phyloP scores from a whole-genome alignment of 2,329 filamentous ascomycete genomes.

The Ilyonectria mors-panacis region DNA sequence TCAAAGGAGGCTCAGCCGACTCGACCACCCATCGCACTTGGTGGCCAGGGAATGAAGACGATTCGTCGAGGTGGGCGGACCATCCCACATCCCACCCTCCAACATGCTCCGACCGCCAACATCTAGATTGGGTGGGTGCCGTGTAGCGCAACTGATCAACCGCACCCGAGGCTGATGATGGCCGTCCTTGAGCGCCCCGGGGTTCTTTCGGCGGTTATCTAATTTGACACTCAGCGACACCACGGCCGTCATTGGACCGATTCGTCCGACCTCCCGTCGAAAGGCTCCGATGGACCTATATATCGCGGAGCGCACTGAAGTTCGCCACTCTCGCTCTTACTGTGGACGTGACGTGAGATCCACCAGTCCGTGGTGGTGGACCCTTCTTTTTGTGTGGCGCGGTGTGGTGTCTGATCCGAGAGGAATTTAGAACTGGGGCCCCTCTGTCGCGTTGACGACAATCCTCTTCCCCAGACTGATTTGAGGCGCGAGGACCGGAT shows the following conservation, averaged over 20 bases:
- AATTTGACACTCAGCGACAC: constrained; percentile 18
- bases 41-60: constrained; percentile 34
- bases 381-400: constrained; percentile 30
- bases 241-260: constrained; percentile 28
- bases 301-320: constrained; percentile 14
- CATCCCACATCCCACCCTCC: constrained; percentile 39
- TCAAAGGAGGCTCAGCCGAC: constrained; percentile 43
- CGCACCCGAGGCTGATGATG: constrained; percentile 35
- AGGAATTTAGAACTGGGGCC: constrained; percentile 33
- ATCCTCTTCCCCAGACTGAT: constrained; percentile 41
- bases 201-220: constrained; percentile 30
- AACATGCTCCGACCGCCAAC: constrained; percentile 37
- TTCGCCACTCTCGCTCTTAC: constrained; percentile 15
- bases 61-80: constrained; percentile 39
- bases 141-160: constrained; percentile 36
- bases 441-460: constrained; percentile 24
- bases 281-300: constrained; percentile 10
- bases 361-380: constrained; percentile 28
- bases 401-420: constrained; percentile 35
- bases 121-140: constrained; percentile 39
- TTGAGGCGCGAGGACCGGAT: constrained; percentile 31
- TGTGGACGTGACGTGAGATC: constrained; percentile 32
- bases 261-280: constrained; percentile 8
- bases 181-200: constrained; percentile 22
- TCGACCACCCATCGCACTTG: constrained; percentile 34